These are phyloP conservation scores for Neofusicoccum umdonicola DNA, from an alignment of 2,329 filamentous ascomycete species.

Conservation along the genomic window DNA sequence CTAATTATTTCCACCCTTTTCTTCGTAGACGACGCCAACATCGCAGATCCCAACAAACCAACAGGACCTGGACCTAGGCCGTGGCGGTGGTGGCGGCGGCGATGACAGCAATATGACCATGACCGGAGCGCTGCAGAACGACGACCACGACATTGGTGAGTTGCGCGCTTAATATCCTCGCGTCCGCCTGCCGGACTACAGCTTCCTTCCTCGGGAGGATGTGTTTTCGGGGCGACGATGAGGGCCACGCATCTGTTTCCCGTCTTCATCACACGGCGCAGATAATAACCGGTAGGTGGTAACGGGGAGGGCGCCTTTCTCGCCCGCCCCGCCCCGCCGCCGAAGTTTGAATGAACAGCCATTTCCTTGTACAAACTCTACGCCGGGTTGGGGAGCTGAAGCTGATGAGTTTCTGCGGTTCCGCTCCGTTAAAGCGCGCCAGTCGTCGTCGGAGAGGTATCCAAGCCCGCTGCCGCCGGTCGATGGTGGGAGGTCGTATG, in stretches of 20 bases:
- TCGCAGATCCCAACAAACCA: slow-evolving; percentile 6
- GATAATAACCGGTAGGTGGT: slow-evolving; percentile 14
- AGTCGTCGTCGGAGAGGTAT: slow-evolving; percentile 2
- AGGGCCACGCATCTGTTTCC: background rate
- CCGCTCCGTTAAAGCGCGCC: background rate
- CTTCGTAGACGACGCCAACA: slow-evolving; percentile 5
- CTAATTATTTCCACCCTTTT: background rate
- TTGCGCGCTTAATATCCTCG: slow-evolving; percentile 6
- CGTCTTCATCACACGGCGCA: background rate
- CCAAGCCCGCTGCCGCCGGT: slow-evolving; percentile 11
- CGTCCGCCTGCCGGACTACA: background rate
- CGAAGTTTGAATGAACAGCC: background rate
- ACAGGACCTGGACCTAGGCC: slow-evolving; percentile 16
- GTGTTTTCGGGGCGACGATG: background rate
- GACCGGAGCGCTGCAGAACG: slow-evolving; percentile 16
- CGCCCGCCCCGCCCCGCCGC: background rate
- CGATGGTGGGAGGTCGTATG: slow-evolving; percentile 12
- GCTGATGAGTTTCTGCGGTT: background rate
- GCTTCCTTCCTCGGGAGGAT: background rate
- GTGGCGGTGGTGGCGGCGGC: background rate
- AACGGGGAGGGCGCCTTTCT: no score
- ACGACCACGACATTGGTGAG: slow-evolving; percentile 18
- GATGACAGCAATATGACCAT: slow-evolving; percentile 3
- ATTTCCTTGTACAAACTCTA: slow-evolving; percentile 5
- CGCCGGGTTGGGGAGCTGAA: background rate